These are phyloP conservation scores for Metarhizium rileyi DNA, from an alignment of 2,329 filamentous ascomycete species.

Conservation along the genomic window DNA sequence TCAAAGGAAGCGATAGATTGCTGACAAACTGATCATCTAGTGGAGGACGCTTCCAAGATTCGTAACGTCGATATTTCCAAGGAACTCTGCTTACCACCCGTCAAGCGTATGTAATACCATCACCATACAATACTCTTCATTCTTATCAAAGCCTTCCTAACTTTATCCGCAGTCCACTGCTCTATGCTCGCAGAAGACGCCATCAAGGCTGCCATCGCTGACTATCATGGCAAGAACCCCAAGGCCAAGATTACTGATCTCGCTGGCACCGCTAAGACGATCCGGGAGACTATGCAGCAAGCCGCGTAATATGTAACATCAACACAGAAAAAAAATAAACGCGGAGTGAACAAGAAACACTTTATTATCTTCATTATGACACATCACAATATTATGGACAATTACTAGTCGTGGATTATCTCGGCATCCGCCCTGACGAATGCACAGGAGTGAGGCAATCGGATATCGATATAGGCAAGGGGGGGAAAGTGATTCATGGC, in stretches of 20 bases:
- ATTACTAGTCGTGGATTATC: neutral
- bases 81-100: constrained; percentile 81
- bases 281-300: constrained; percentile 11
- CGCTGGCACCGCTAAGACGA: constrained; percentile 51
- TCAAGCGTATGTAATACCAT: constrained; percentile 65
- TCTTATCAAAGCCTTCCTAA: neutral
- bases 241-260: constrained; percentile 56
- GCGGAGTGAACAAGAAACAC: no score
- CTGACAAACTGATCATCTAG: constrained; percentile 2
- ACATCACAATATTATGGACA: neutral
- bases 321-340: constrained; percentile 1
- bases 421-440: neutral
- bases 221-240: constrained; percentile 74
- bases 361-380: neutral
- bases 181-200: constrained; percentile 88
- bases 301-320: constrained; percentile 3
- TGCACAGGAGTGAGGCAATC: neutral
- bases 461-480: neutral
- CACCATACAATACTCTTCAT: neutral
- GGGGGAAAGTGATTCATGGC: neutral
- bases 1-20: neutral
- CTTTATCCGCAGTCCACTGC: constrained; percentile 58
- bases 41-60: constrained; percentile 87
- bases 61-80: constrained; percentile 98
- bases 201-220: constrained; percentile 82